A percentile compares a stretch with the other conserved stretches of the same genome.
These are phyloP conservation scores for Trichoderma cornu-damae DNA, from an alignment of 2,329 filamentous ascomycete species.

Conservation along the genomic window DNA sequence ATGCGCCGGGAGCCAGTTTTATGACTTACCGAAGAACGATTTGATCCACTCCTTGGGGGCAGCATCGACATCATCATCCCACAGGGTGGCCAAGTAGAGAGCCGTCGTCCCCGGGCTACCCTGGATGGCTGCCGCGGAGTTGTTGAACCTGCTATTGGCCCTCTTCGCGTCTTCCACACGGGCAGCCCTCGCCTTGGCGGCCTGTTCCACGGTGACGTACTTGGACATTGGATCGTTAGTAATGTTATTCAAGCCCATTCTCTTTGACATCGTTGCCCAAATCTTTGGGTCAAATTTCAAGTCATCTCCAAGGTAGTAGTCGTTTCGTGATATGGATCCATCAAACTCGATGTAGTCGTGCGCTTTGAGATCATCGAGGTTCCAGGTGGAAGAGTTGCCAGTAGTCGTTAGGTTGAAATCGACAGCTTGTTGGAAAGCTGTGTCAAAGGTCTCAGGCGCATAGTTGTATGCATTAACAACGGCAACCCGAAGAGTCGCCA, in stretches of 20 bases:
- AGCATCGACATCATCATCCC: slow-evolving; percentile 5
- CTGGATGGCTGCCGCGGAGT: neutral
- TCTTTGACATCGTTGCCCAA: neutral
- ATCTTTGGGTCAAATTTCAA: neutral
- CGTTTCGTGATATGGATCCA: slow-evolving; percentile 12
- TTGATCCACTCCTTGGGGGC: slow-evolving; percentile 8
- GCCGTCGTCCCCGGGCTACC: slow-evolving; percentile 1
- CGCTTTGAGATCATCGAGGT: slow-evolving; percentile 1
- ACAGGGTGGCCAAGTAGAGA: neutral
- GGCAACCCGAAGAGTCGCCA: neutral
- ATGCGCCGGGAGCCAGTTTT: neutral
- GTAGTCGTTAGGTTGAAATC: neutral
- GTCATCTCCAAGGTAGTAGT: neutral
- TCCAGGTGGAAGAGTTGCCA: slow-evolving; percentile 2
- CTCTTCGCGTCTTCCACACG: slow-evolving; percentile 4
- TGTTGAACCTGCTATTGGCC: neutral
- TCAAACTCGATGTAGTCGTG: slow-evolving; percentile 12
- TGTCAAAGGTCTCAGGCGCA: neutral
- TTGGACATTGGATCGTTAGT: neutral
- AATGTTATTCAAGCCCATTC: neutral
- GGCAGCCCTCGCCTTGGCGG: slow-evolving; percentile 2
- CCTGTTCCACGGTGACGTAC: slow-evolving; percentile 2
- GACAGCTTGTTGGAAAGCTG: neutral
- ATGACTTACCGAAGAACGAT: slow-evolving; percentile 4
- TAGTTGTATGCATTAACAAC: slow-evolving; percentile 1